Conservation (phyloP, 176 grass and related monocot genomes). For the Pharus latifolius region DNA sequence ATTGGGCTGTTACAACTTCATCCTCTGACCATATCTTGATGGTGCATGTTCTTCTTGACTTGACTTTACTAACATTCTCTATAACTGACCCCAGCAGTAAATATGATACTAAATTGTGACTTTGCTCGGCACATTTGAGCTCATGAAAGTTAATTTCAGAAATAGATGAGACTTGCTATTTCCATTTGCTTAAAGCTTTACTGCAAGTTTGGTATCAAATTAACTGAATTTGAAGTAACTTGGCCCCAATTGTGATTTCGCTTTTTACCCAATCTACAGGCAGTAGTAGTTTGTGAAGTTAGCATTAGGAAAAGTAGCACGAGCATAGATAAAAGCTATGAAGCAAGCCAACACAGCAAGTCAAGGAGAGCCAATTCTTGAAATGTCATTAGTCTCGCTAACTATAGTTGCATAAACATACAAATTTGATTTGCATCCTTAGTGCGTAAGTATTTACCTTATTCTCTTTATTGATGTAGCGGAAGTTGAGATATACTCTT, state of each 20-base stretch:
- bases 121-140: not conserved
- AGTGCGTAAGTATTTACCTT: not conserved
- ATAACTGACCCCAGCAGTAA: not conserved
- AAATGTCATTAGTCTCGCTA: conserved; percentile 22
- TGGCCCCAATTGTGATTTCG: not conserved
- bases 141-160: not conserved
- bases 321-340: conserved; percentile 70
- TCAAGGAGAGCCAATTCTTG: conserved; percentile 80
- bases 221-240: not conserved
- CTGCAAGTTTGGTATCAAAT: not conserved
- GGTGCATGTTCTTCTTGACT: too few species aligned
- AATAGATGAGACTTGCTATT: not conserved
- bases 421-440: not conserved
- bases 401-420: not conserved
- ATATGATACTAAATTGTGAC: not conserved
- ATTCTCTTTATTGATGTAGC: conserved; percentile 42
- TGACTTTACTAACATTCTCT: too few species aligned
- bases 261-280: conserved; percentile 16
- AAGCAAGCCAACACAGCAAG: conserved; percentile 58
- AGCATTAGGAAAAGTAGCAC: conserved; percentile 65
- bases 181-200: not conserved
- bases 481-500: conserved; percentile 68
- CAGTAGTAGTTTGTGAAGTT: conserved; percentile 76
- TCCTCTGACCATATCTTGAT: not conserved
- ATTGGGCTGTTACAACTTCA: not conserved